Evolutionary conservation across 2,329 filamentous ascomycete genomes (phyloP), one percentile per base, ranked within the genome.

Genomic region (Penicillium nordicum): DNA sequence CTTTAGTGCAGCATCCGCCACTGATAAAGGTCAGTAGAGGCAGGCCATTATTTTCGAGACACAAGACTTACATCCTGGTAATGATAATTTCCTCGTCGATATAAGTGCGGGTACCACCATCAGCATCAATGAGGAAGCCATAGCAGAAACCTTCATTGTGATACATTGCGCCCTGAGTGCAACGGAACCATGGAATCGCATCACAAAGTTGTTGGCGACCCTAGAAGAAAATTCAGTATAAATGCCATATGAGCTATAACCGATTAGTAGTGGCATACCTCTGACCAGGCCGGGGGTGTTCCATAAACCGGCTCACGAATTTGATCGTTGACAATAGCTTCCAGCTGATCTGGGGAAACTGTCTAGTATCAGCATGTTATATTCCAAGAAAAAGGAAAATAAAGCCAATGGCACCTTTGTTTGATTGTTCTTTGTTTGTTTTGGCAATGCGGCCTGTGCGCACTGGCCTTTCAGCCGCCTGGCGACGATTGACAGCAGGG

Each of bases 31-130:
- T 63, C 34, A 67, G 63, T 63, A 52, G 65, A 55, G 45, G n/a
- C 32, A 10, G 21, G 6, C 8, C 5, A 3, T 29, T 7, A 32
- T 1, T 46, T 4, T 23, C 4, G 6, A 40, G 9, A 16, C 1
- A 5, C 1, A 12, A 50, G 12, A 5, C 82, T 70, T 74, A 85
- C 84, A 85, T 75, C 52, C 84, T 78, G 5, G 84, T 81, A 47
- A 92, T 85, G 34, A 90, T 76, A 3, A 89, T 76, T 51, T 88
- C 80, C 1, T 79, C 76, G 34, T 81, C 80, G 18, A 89, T 80
- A 47, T 83, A 79, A 54, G 89, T 85, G 3, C 84, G 77, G 1
- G 71, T 59, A 2, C 82, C 82, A 10, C 75, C 73, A 44, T 82
- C 78, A 0, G 76, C 77, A 63, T 89, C 84, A 21, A 87, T 76